phyloP scores from a whole-genome alignment of 352 stramenopile species.

The Pythium insidiosum region DNA sequence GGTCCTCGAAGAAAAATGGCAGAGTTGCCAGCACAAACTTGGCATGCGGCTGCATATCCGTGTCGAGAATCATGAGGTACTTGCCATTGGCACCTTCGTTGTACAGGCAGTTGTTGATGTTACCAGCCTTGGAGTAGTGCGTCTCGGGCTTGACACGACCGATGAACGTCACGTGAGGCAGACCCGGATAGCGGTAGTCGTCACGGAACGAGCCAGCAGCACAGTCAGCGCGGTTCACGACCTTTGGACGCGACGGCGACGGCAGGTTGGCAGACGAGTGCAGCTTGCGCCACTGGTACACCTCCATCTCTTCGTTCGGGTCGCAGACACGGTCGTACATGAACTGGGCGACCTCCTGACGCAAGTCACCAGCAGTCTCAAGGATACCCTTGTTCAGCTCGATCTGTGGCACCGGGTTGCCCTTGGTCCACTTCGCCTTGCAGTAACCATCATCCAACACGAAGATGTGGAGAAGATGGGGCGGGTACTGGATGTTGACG shows the following conservation, averaged over 20 bases:
- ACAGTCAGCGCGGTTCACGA: slow-evolving; percentile 65
- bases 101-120: slow-evolving; percentile 86
- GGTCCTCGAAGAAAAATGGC: slow-evolving; percentile 78
- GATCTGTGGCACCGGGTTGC: slow-evolving; percentile 25
- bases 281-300: slow-evolving; percentile 80
- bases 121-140: slow-evolving; percentile 83
- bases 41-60: slow-evolving; percentile 74
- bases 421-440: slow-evolving; percentile 37
- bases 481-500: slow-evolving; percentile 47
- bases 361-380: slow-evolving; percentile 70
- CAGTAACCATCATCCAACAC: slow-evolving; percentile 43
- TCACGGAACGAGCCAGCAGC: slow-evolving; percentile 75
- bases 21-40: slow-evolving; percentile 73
- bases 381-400: slow-evolving; percentile 40
- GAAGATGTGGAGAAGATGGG: slow-evolving; percentile 35
- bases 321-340: slow-evolving; percentile 83
- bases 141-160: slow-evolving; percentile 70
- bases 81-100: slow-evolving; percentile 75
- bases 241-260: slow-evolving; percentile 45
- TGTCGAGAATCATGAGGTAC: slow-evolving; percentile 79
- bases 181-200: slow-evolving; percentile 71
- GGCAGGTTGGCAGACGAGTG: slow-evolving; percentile 78
- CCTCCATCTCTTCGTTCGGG: slow-evolving; percentile 77
- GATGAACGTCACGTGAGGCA: slow-evolving; percentile 71
- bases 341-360: slow-evolving; percentile 77